Base-by-base conservation (phyloP, 108 stramenopile species). In the Nannochloropsis salina region DNA sequence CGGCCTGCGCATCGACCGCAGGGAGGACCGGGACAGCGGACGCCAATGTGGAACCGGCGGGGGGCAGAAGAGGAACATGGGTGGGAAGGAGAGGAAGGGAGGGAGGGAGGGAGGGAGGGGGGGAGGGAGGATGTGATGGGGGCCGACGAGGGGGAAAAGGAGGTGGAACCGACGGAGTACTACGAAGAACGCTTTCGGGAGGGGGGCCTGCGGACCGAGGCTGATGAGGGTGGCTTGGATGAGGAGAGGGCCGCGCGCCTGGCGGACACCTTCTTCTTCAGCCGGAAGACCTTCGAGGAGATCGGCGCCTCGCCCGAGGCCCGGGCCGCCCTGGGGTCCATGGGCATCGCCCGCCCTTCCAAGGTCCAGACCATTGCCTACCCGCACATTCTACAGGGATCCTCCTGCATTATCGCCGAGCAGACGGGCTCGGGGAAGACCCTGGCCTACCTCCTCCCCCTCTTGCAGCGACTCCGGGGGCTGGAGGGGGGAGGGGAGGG, bases 351-450 rank as follows among this genome's bases (percentile, higher is more conserved):
- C 41, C 41, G 22, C 10, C 81, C 82, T 40, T 74, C 80, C 15
- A 44, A 82, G 45, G 44, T 84, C 42, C 86, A 91, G 79, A 88
- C 90, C 9, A 43, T 90, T 12, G 31, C 88, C 11, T 91, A 88
- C 87, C 47, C 44, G 41, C 31, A 79, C n/a, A 84, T 91, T 9
- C 79, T 87, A 44, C 42, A 40, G 51, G 95, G 95, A 2, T 84
- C 92, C 42, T 90, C 93, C 84, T 91, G 94, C 81, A 93, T 97
- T 82, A 87, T 97, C 2, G 97, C 95, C 9, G 97, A 97, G 85
- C 97, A 97, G 90, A 97, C 97, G 3, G 97, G 97, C 6, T 91
- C 90, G n/a, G 97, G 97, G 1, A 97, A 97, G 86, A 97, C 95
- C 9, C 90, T 95, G 51, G 94, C 95, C 20, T 97, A 97, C 88